Evolutionary conservation across 495 filamentous ascomycete genomes (phyloP).

Genomic region (Cetradonia linearis): DNA sequence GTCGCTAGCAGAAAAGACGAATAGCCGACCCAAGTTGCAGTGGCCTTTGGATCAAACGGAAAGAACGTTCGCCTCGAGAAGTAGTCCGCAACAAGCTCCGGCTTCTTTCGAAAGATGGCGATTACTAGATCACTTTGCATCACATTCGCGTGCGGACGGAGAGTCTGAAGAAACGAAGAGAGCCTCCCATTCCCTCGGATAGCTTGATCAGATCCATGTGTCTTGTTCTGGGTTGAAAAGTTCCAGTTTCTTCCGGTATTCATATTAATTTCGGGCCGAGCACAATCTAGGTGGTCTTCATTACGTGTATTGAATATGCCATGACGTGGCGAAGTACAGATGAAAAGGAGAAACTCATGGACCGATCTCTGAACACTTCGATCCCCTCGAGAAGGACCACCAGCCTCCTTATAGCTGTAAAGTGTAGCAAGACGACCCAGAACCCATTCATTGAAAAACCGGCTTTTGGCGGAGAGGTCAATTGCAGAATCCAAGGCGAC

Average conservation of each 20-base stretch:
- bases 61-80: constrained; percentile 73
- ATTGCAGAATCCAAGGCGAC: constrained; percentile 60
- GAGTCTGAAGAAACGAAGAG: constrained; percentile 61
- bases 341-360: constrained; percentile 59
- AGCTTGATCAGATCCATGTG: neutral
- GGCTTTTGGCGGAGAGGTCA: constrained; percentile 58
- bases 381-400: constrained; percentile 33
- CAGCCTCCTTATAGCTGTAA: constrained; percentile 56
- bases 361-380: constrained; percentile 45
- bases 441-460: constrained; percentile 58
- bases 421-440: constrained; percentile 61
- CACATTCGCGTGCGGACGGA: constrained; percentile 72
- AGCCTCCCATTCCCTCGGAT: constrained; percentile 51
- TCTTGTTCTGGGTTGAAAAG: neutral
- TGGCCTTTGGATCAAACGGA: constrained; percentile 80
- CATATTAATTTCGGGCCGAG: neutral
- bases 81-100: constrained; percentile 77
- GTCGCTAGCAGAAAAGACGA: constrained; percentile 74
- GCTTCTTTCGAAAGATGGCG: constrained; percentile 65
- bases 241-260: neutral
- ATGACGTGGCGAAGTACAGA: constrained; percentile 59
- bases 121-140: constrained; percentile 74
- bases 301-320: constrained; percentile 54
- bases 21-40: constrained; percentile 88
- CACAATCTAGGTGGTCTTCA: constrained; percentile 55